phyloP scores from a whole-genome alignment of 306 rosid genomes.

The Luffa acutangula region DNA sequence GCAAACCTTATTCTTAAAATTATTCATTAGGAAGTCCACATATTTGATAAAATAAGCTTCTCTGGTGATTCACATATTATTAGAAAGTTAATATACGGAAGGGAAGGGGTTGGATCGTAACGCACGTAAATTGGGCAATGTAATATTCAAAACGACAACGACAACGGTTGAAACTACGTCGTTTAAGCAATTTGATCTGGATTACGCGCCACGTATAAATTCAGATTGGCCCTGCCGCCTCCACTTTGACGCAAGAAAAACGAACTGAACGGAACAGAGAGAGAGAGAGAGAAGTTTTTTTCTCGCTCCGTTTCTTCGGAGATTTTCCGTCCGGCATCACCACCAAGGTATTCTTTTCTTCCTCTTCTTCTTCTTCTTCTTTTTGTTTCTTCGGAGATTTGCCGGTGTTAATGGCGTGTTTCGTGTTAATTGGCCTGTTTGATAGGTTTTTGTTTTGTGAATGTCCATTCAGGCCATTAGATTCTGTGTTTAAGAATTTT shows the following conservation, averaged over 20 bases:
- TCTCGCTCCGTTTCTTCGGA: conserved; percentile 8
- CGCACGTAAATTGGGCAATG: background rate
- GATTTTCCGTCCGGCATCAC: conserved; percentile 1
- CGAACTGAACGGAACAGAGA: background rate
- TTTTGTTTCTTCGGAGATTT: background rate
- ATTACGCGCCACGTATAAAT: conserved; percentile 11
- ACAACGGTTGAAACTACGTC: background rate
- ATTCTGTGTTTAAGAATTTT: background rate
- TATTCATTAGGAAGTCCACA: background rate
- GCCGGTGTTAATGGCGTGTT: background rate
- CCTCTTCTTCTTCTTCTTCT: background rate
- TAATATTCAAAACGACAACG: too few relatives aligned
- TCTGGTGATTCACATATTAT: background rate
- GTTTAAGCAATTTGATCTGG: background rate
- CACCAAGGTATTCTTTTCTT: background rate
- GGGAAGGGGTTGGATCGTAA: background rate
- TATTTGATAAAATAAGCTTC: too few relatives aligned
- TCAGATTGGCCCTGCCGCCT: background rate
- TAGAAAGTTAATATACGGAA: background rate
- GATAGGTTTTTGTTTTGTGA: background rate
- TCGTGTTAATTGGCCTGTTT: background rate
- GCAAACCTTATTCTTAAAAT: background rate
- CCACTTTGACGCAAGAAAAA: background rate
- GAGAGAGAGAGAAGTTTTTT: background rate
- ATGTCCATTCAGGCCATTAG: background rate